phyloP scores from a whole-genome alignment of 1,139 yeast species.

The Blastobotrys malaysiensis region DNA sequence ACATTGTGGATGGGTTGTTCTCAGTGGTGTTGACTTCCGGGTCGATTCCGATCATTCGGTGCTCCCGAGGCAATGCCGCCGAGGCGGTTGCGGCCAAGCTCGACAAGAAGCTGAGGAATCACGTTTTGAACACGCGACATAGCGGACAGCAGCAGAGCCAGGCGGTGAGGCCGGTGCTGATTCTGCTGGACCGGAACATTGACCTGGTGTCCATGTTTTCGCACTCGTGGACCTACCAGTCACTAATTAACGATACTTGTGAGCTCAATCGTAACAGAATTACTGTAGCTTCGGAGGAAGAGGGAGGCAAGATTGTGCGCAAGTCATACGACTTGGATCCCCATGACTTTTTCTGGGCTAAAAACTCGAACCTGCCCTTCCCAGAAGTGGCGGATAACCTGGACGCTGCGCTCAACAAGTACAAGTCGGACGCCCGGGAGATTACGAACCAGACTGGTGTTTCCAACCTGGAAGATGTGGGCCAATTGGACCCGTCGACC shows the following conservation, averaged over 20 bases:
- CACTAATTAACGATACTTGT: slow-evolving; percentile 91
- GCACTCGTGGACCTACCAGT: slow-evolving; percentile 97
- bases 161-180: slow-evolving; percentile 64
- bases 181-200: slow-evolving; percentile 79
- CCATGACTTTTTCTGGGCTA: slow-evolving; percentile 84
- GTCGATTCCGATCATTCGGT: slow-evolving; percentile 80
- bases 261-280: slow-evolving; percentile 73
- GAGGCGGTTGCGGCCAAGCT: slow-evolving; percentile 86
- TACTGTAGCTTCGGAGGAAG: slow-evolving; percentile 45
- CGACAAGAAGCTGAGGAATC: slow-evolving; percentile 77
- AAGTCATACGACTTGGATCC: slow-evolving; percentile 85
- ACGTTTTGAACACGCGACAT: slow-evolving; percentile 60
- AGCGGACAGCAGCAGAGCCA: slow-evolving; percentile 24
- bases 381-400: slow-evolving; percentile 98
- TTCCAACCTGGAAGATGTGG: slow-evolving; percentile 57
- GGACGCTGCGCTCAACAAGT: slow-evolving; percentile 71
- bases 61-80: slow-evolving; percentile 92
- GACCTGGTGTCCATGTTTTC: slow-evolving; percentile 92
- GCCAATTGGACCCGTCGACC: slow-evolving; percentile 40
- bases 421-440: slow-evolving; percentile 83
- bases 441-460: slow-evolving; percentile 78
- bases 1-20: slow-evolving; percentile 72
- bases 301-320: slow-evolving; percentile 36
- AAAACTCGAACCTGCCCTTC: slow-evolving; percentile 81
- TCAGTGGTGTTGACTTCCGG: slow-evolving; percentile 74